Evolutionary conservation across 2,329 filamentous ascomycete genomes (phyloP).

Genomic region (Venturia nashicola): DNA sequence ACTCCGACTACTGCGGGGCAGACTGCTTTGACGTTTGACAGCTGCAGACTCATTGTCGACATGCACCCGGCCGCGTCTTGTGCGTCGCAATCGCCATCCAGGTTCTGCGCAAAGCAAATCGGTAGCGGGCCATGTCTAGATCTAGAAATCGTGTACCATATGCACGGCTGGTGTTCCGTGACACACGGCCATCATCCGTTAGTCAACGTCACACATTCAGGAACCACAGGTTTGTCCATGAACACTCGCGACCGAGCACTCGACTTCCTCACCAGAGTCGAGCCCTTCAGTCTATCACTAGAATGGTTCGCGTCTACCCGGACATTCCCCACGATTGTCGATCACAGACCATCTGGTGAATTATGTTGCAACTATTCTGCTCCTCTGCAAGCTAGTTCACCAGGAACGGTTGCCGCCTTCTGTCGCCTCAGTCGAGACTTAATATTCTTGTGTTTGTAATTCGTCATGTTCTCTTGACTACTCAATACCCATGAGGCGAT

Average conservation of each 20-base stretch:
- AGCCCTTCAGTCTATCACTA: not conserved
- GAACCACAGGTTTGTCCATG: slow-evolving; percentile 2
- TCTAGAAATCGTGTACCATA: not conserved
- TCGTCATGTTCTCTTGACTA: not conserved
- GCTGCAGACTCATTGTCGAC: not conserved
- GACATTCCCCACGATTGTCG: not conserved
- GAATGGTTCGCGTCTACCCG: not conserved
- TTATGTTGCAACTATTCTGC: not conserved
- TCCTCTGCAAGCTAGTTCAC: not conserved
- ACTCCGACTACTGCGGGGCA: not conserved
- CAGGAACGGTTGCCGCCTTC: not conserved
- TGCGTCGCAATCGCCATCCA: not conserved
- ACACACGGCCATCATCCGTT: not conserved
- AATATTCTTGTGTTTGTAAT: not conserved
- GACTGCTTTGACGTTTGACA: not conserved
- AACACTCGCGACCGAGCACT: not conserved
- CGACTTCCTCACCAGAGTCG: not conserved
- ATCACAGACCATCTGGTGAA: not conserved
- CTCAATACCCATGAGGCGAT: not conserved
- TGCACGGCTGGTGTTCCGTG: not conserved
- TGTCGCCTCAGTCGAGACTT: not conserved
- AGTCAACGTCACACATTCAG: slow-evolving; percentile 1
- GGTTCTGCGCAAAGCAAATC: not conserved
- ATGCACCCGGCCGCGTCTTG: not conserved
- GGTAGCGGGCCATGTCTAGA: not conserved